Percentiles rank a stretch among this genome's conserved stretches.
Evolutionary conservation across 2,329 filamentous ascomycete species (phyloP).

Genomic region (Epichloe aotearoae): DNA sequence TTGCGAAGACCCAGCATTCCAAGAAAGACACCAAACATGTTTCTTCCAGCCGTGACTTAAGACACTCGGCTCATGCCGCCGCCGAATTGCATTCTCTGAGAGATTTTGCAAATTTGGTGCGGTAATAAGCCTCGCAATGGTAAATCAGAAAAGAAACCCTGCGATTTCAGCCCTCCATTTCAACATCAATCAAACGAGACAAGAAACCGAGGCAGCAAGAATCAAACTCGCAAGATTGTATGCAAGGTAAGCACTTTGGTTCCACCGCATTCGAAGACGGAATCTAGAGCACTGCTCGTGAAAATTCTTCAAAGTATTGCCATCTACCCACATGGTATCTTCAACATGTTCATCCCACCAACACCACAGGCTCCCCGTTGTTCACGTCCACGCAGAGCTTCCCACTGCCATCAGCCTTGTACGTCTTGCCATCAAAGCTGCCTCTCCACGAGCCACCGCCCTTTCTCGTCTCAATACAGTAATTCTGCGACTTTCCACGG

Average conservation of each 20-base stretch:
- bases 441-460: slow-evolving; percentile 27
- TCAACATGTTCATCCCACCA: background rate
- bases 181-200: too few relatives aligned
- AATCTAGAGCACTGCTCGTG: too few relatives aligned
- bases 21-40: background rate
- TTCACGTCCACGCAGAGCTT: slow-evolving; percentile 26
- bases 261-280: too few relatives aligned
- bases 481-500: slow-evolving; percentile 20
- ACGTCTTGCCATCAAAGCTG: slow-evolving; percentile 21
- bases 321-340: background rate
- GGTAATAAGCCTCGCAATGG: too few relatives aligned
- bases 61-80: background rate
- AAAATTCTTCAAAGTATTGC: too few relatives aligned
- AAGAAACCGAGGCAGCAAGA: too few relatives aligned
- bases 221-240: too few relatives aligned
- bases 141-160: too few relatives aligned
- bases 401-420: slow-evolving; percentile 25
- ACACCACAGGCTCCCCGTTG: slow-evolving; percentile 30
- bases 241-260: too few relatives aligned
- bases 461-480: slow-evolving; percentile 29
- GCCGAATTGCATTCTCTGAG: too few relatives aligned
- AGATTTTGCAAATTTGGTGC: too few relatives aligned
- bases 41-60: background rate
- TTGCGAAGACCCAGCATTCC: background rate
- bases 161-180: too few relatives aligned